Conservation (phyloP, 176 grass and related monocot genomes). For the Musa troglodytarum region DNA sequence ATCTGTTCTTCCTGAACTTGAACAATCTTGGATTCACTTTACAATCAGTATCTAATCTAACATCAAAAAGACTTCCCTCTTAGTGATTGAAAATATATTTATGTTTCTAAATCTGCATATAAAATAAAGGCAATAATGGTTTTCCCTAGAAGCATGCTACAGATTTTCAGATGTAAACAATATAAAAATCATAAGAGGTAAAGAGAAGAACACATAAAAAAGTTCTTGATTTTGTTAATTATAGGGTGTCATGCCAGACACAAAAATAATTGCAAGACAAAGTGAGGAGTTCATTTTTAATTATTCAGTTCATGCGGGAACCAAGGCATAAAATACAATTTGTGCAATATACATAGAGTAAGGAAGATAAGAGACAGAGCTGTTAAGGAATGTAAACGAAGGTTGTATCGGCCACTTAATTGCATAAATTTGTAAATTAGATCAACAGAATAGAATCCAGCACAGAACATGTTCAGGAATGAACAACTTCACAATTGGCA, state of each 20-base stretch:
- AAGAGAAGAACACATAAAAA: not conserved
- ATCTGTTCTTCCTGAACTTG: conserved; percentile 78
- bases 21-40: conserved; percentile 66
- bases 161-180: not conserved
- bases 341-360: not conserved
- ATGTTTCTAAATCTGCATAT: not conserved
- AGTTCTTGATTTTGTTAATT: not conserved
- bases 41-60: conserved; percentile 74
- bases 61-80: conserved; percentile 25
- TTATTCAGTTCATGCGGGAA: not conserved
- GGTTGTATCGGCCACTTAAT: not conserved
- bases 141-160: not conserved
- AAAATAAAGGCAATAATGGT: not conserved
- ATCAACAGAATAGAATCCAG: no score
- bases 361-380: not conserved
- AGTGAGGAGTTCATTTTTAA: not conserved
- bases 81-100: not conserved
- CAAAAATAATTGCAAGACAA: not conserved
- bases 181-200: not conserved
- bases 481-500: no score
- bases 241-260: no score
- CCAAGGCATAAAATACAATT: not conserved
- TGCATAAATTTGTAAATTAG: no score
- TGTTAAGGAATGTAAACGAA: not conserved
- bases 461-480: no score